These are phyloP conservation scores for Aspergillus conjunctus DNA, from an alignment of 495 filamentous ascomycete genomes.

Conservation along the genomic window DNA sequence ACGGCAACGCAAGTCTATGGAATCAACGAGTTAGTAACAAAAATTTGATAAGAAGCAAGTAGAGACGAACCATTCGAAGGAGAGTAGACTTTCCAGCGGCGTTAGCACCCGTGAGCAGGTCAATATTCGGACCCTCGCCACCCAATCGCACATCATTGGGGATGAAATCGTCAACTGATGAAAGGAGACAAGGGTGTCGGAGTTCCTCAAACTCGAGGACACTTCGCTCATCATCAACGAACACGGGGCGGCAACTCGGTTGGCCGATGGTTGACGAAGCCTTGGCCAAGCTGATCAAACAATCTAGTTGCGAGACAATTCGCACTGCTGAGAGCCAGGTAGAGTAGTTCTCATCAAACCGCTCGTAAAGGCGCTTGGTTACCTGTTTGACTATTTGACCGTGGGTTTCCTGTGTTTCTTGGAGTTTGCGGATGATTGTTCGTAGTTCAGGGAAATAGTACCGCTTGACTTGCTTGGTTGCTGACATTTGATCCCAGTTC, in stretches of 20 bases:
- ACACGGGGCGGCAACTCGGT: conserved; percentile 84
- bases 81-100: conserved; percentile 99
- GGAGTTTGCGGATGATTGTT: conserved; percentile 76
- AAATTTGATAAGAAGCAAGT: not conserved
- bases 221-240: conserved; percentile 81
- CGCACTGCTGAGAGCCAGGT: conserved; percentile 87
- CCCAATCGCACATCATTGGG: conserved; percentile 93
- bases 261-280: conserved; percentile 80
- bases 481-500: conserved; percentile 94
- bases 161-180: conserved; percentile 90
- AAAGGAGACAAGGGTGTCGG: conserved; percentile 90
- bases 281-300: conserved; percentile 88
- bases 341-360: conserved; percentile 84
- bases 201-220: conserved; percentile 90
- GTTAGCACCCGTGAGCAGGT: conserved; percentile 93
- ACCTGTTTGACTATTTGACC: conserved; percentile 90
- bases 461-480: conserved; percentile 84
- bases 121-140: conserved; percentile 77
- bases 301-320: conserved; percentile 90
- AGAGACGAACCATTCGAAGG: conserved; percentile 78
- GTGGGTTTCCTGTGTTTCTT: conserved; percentile 94
- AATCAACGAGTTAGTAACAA: conserved; percentile 15
- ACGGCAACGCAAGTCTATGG: conserved; percentile 84
- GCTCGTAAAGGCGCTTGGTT: conserved; percentile 75
- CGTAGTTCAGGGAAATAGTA: conserved; percentile 91